phyloP scores from a whole-genome alignment of 2,329 filamentous ascomycete species.

The Didymellaceae sp. region DNA sequence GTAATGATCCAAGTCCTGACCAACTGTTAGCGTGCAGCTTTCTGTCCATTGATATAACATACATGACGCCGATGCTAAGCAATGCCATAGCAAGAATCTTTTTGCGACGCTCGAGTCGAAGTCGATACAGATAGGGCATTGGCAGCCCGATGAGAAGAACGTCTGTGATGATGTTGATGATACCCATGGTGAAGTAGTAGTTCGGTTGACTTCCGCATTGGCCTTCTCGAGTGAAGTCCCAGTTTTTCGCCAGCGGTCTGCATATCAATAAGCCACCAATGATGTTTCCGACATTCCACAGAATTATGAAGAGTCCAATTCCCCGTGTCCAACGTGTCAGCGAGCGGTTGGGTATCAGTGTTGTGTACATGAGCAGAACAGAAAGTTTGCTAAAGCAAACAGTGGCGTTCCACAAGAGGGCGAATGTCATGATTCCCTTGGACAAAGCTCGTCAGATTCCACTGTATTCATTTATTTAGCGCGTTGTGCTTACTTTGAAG shows the following conservation, averaged over 20 bases:
- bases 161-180: slow-evolving; percentile 31
- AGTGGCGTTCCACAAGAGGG: slow-evolving; percentile 29
- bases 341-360: slow-evolving; percentile 22
- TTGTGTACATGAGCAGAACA: slow-evolving; percentile 27
- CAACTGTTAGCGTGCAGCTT: neutral
- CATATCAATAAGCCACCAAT: slow-evolving; percentile 27
- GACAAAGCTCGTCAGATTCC: neutral
- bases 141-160: slow-evolving; percentile 25
- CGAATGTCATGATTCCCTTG: slow-evolving; percentile 28
- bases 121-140: slow-evolving; percentile 26
- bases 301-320: slow-evolving; percentile 19
- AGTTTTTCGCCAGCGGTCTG: slow-evolving; percentile 25
- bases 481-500: slow-evolving; percentile 23
- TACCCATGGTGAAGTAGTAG: slow-evolving; percentile 25
- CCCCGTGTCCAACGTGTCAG: slow-evolving; percentile 13
- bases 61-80: slow-evolving; percentile 31
- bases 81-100: slow-evolving; percentile 25
- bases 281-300: slow-evolving; percentile 22
- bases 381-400: slow-evolving; percentile 30
- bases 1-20: slow-evolving; percentile 32
- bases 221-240: slow-evolving; percentile 22
- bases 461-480: neutral
- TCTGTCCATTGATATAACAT: neutral
- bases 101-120: slow-evolving; percentile 19
- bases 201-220: slow-evolving; percentile 27